These are phyloP conservation scores for Piloderma croceum DNA, from an alignment of 768 basidiomycete genomes.

Conservation along the genomic window DNA sequence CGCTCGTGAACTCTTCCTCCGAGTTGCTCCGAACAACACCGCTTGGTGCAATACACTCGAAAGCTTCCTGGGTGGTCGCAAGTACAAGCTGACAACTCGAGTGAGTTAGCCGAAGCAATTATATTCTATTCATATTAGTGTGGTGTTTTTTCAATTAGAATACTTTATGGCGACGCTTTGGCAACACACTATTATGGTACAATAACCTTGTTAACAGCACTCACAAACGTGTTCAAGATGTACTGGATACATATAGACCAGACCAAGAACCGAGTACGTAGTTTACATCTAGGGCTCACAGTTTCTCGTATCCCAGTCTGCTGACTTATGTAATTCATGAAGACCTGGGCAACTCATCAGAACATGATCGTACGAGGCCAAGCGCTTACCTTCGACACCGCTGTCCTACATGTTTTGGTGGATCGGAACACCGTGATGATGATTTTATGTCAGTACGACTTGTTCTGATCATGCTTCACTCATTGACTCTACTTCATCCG, in stretches of 20 bases:
- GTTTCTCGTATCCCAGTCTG: background rate
- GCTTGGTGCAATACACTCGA: conserved; percentile 11
- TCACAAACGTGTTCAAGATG: conserved; percentile 8
- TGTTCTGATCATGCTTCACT: conserved; percentile 1
- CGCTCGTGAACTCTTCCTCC: conserved; percentile 8
- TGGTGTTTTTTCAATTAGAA: conserved; percentile 12
- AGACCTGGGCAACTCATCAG: background rate
- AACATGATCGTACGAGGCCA: conserved; percentile 2
- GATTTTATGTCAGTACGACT: conserved; percentile 9
- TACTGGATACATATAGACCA: background rate
- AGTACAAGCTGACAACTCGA: conserved; percentile 10
- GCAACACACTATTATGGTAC: conserved; percentile 25
- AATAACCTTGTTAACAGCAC: conserved; percentile 11
- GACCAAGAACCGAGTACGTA: background rate
- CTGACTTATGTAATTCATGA: background rate
- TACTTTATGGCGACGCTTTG: conserved; percentile 17
- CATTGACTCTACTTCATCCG: conserved; percentile 1
- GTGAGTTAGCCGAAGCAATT: conserved; percentile 9
- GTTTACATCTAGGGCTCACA: background rate
- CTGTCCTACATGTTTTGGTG: conserved; percentile 27
- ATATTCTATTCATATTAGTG: background rate
- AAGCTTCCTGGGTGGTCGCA: conserved; percentile 8
- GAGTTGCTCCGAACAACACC: conserved; percentile 11
- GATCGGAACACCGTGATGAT: conserved; percentile 1
- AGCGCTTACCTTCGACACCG: conserved; percentile 16